Evolutionary conservation across 129 eudicot species (phyloP).

Genomic region (Flaveria bidentis): DNA sequence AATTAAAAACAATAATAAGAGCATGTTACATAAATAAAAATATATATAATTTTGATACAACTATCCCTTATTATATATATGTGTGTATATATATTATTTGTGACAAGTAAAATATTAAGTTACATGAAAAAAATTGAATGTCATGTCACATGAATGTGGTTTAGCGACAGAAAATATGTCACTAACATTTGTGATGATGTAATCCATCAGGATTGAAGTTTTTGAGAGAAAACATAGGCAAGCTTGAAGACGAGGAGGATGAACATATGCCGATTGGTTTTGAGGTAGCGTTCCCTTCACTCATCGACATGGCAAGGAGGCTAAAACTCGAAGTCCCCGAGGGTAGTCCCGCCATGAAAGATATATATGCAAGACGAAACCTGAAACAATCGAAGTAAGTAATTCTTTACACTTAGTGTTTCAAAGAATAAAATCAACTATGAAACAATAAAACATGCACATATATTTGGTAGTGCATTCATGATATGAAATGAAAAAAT

Average conservation of each 20-base stretch:
- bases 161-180: neutral
- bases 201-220: slow-evolving; percentile 50
- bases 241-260: slow-evolving; percentile 63
- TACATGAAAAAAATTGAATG: neutral
- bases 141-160: neutral
- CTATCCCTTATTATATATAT: too few relatives aligned
- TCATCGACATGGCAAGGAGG: slow-evolving; percentile 67
- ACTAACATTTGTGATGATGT: neutral
- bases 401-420: neutral
- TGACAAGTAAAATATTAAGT: neutral
- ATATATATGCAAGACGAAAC: slow-evolving; percentile 64
- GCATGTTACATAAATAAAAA: too few relatives aligned
- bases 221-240: slow-evolving; percentile 54
- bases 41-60: too few relatives aligned
- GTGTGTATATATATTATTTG: too few relatives aligned
- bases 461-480: too few relatives aligned
- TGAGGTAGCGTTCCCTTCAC: slow-evolving; percentile 96
- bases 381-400: slow-evolving; percentile 81
- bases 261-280: slow-evolving; percentile 99
- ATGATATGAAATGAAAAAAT: too few relatives aligned
- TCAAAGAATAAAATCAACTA: too few relatives aligned
- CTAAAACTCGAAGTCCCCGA: slow-evolving; percentile 56
- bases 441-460: too few relatives aligned
- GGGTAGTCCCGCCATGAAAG: slow-evolving; percentile 56
- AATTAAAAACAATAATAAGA: too few relatives aligned